Evolutionary conservation across 768 basidiomycete species (phyloP), one percentile per base, ranked within the genome.

Genomic region (Baorangia bicolor): DNA sequence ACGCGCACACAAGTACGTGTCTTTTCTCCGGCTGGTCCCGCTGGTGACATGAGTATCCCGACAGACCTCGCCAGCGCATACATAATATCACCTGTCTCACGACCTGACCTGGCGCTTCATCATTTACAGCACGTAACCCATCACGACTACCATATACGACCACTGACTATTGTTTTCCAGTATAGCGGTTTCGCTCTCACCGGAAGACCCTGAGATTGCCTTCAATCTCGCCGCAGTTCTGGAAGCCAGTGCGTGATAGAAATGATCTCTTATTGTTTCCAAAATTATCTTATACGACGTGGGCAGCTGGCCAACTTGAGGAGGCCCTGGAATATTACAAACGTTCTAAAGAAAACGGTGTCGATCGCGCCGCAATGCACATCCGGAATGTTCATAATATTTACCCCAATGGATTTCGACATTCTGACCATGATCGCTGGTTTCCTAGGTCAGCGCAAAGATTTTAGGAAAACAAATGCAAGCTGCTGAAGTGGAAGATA

Each of bases 181-280:
- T 62, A 85, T 89, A 69, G 92, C 92, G 46, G 79, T 85, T 41
- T 84, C 86, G n/a, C 81, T 94, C 63, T 81, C 87, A 56, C 92
- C 92, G 43, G 88, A 92, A 70, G 92, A 94, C 77, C 86, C 89
- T 69, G 92, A 94, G 70, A 92, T 94, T 66, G 86, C 90, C 16
- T 94, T 93, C 79, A 94, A 94, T 75, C 82, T 92, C 55, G 92
- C 89, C 48, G 92, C 91, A 42, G 90, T 94, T 64, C 79, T 94
- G 57, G 92, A 94, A 85, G 92, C 92, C 53, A 83, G 92, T 91
- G 63, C 64, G 86, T 79, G 53, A 56, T 65, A 38, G 47, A 52
- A 59, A 61, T 53, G 57, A 56, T 57, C 56, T 55, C 67, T 68
- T 69, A 73, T 73, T 75, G 70, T 73, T 63, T 62, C 64, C 65